Evolutionary conservation across 352 stramenopile species (phyloP), one percentile per base, ranked within the genome.

Genomic region (Phytophthora pluvialis): DNA sequence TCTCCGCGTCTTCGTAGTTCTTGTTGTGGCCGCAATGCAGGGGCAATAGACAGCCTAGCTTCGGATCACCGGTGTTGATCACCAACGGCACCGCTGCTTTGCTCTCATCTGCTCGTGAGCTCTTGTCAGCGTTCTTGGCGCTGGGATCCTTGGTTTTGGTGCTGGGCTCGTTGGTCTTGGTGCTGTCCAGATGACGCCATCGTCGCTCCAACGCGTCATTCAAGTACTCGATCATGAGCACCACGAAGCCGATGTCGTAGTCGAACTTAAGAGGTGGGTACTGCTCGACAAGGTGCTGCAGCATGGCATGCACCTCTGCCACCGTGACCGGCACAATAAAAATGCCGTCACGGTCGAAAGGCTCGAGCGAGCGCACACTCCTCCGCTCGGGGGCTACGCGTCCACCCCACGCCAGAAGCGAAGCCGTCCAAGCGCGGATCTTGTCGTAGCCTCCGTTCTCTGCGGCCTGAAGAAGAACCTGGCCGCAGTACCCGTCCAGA

Each of bases 1-100:
- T 94, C 54, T 96, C 88, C 3, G 56, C 55, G 18, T 94, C 84
- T 35, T 81, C 75, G 39, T 91, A 95, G 57, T 92, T 91, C 50
- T 89, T 89, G 64, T 96, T 96, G 58, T 96, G 88, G 7, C 87
- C 88, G 39, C 88, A 96, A 46, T 92, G 88, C 10, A 96, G 62
- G 11, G 81, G 72, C 18, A 96, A 65, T 11, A 96, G 67, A 6
- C 63, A 78, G 5, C 87, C 88, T 9, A 89, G 54, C 10, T 77
- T 72, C 0, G 62, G 39, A 52, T 84, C 67, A 3, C 45, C 51
- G 3, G 67, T 81, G 32, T 68, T 54, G 25, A 80, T 78, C 45
- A 82, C 48, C 52, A 77, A 72, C 31, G 73, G 50, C 6, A 72
- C 16, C 8, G 68, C 21, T 38, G 48, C 13, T 31, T 66, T 61